Evolutionary conservation across 176 grass and related monocot species (phyloP).

Genomic region (Ensete glaucum): DNA sequence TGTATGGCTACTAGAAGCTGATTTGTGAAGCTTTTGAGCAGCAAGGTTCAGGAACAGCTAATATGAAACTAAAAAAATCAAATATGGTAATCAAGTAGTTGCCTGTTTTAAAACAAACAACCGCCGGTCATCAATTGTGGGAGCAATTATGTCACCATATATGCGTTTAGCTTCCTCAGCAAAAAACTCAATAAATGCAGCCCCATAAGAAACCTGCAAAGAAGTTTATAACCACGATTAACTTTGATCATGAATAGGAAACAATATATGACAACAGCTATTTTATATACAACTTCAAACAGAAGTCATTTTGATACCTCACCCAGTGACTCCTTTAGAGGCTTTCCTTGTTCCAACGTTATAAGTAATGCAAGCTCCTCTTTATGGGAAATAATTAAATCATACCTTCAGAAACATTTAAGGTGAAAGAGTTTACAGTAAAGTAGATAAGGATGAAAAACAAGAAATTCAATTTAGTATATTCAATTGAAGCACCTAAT

Average conservation of each 20-base stretch:
- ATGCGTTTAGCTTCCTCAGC: slow-evolving; percentile 91
- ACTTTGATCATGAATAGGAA: background rate
- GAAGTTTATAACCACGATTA: background rate
- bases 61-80: slow-evolving; percentile 4
- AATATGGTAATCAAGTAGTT: slow-evolving; percentile 16
- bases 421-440: background rate
- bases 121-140: slow-evolving; percentile 63
- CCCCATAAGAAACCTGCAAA: slow-evolving; percentile 80
- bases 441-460: too few species aligned
- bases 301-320: slow-evolving; percentile 49
- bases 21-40: background rate
- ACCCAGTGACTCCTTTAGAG: slow-evolving; percentile 87
- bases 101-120: slow-evolving; percentile 88
- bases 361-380: slow-evolving; percentile 91
- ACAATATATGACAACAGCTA: background rate
- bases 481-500: too few species aligned
- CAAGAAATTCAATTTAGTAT: too few species aligned
- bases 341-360: slow-evolving; percentile 88
- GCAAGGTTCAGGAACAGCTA: background rate
- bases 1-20: background rate
- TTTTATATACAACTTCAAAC: slow-evolving; percentile 12
- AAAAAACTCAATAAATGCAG: slow-evolving; percentile 90
- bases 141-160: slow-evolving; percentile 89
- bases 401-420: slow-evolving; percentile 55
- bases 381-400: slow-evolving; percentile 89